A percentile compares a stretch with the other conserved stretches of the same genome.
These are phyloP conservation scores for Liriodendron chinense DNA, from an alignment of 164 flowering plant genomes.

Conservation along the genomic window DNA sequence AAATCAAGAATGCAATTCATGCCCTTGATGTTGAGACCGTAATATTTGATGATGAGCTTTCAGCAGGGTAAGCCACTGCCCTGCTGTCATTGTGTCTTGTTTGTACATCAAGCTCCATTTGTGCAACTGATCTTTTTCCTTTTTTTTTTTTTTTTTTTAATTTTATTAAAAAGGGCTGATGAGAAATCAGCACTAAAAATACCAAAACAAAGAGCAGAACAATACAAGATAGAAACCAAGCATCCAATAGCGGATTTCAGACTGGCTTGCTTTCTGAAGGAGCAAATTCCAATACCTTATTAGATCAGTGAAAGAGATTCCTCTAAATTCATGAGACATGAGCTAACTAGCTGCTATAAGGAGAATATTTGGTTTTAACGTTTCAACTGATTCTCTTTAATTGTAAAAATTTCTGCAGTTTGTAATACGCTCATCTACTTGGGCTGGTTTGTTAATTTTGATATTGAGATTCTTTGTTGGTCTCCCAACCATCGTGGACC, in stretches of 20 bases:
- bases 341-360: not conserved
- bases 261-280: too few relatives aligned
- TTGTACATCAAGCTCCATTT: not conserved
- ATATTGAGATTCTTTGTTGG: too few relatives aligned
- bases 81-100: not conserved
- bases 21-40: constrained; percentile 86
- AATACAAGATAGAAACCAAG: not conserved
- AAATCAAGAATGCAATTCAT: constrained; percentile 78
- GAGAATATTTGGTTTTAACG: not conserved
- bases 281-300: not conserved
- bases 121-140: not conserved
- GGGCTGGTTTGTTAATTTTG: not conserved
- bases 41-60: constrained; percentile 95
- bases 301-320: not conserved
- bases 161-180: not conserved
- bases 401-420: too few relatives aligned
- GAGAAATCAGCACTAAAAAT: not conserved
- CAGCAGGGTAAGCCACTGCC: constrained; percentile 69
- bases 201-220: not conserved
- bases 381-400: not conserved
- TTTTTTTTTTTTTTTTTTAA: not conserved
- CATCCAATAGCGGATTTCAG: too few relatives aligned
- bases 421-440: too few relatives aligned
- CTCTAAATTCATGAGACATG: not conserved
- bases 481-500: too few relatives aligned